phyloP scores from a whole-genome alignment of 208 protist species.

The Leishmania gerbilli region DNA sequence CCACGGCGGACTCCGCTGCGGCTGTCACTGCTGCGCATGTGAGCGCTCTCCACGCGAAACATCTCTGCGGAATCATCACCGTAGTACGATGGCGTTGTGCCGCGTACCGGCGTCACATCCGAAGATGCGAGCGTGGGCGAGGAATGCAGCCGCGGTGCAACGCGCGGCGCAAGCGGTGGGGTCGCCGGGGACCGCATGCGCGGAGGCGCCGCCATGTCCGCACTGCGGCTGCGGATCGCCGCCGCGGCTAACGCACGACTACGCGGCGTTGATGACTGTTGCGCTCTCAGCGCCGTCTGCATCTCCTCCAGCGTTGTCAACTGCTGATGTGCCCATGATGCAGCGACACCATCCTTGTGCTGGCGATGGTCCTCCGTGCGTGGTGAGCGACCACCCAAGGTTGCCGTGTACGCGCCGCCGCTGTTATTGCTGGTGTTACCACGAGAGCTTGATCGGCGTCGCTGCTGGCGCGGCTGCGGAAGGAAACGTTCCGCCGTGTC shows the following conservation, averaged over 20 bases:
- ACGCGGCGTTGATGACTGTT: constrained; percentile 28
- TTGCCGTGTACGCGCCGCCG: not conserved
- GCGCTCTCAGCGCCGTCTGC: constrained; percentile 27
- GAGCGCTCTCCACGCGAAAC: not conserved
- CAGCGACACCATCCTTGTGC: not conserved
- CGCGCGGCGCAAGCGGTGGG: not conserved
- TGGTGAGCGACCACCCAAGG: not conserved
- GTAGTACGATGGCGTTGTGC: not conserved
- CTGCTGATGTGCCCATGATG: constrained; percentile 29
- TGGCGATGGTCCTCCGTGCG: not conserved
- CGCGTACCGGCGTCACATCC: constrained; percentile 1
- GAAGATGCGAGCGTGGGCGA: not conserved
- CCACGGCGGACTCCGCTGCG: not conserved
- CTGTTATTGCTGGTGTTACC: constrained; percentile 13
- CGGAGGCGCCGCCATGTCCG: not conserved
- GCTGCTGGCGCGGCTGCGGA: constrained; percentile 4
- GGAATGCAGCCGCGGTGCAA: not conserved
- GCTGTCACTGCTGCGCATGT: constrained; percentile 4
- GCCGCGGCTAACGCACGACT: constrained; percentile 10
- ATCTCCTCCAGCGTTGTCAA: constrained; percentile 27
- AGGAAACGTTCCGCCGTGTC: not conserved
- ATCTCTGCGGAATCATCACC: not conserved
- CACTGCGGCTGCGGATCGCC: not conserved
- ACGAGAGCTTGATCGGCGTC: constrained; percentile 28
- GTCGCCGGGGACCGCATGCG: constrained; percentile 3